Evolutionary conservation across 2,329 filamentous ascomycete genomes (phyloP), one percentile per base, ranked within the genome.

Genomic region (Monilinia fructicola): DNA sequence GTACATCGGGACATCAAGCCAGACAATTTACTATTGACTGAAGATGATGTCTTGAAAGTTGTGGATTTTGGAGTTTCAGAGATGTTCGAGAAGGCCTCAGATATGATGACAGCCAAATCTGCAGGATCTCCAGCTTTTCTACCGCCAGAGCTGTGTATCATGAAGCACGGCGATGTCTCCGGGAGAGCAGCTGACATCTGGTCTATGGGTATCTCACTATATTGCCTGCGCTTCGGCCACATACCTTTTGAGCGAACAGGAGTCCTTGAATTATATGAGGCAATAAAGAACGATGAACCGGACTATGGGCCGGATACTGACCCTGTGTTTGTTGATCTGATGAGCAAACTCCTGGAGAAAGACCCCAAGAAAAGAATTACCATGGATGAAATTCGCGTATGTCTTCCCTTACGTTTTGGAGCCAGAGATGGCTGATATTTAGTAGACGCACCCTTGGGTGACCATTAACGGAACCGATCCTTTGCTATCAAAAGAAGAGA

Each of bases 11-110:
- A 99, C 75, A 97, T 99, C 80, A 99, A 99, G 78, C 95, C 95
- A 0, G 95, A 98, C 77, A 99, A 99, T 73, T 89, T 96, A 64
- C 84, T 99, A 10, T 81, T 99, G 50, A 97, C 93, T 0, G 85
- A 89, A 46, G 93, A 97, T 65, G 90, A 98, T 73, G 88, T 97
- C n/a, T 85, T 99, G 63, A 99, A 98, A 77, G 90, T 99, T 71
- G 93, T 96, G 63, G 95, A 98, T 78, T 99, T 99, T 82, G 95
- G 95, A n/a, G 95, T 98, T 10, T 98, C 94, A 0, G 94, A 99
- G 76, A 97, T 99, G 88, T 99, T 99, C 73, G 90, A 94, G 75
- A 97, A 96, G 77, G 83, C 90, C 67, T 87, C 85, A 2, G 85
- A 92, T 55, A 98, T 98, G 95, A 88, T 87, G 76, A 97, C 92